Evolutionary conservation across 129 eudicot species (phyloP).

Genomic region (Ambrosia trifida): DNA sequence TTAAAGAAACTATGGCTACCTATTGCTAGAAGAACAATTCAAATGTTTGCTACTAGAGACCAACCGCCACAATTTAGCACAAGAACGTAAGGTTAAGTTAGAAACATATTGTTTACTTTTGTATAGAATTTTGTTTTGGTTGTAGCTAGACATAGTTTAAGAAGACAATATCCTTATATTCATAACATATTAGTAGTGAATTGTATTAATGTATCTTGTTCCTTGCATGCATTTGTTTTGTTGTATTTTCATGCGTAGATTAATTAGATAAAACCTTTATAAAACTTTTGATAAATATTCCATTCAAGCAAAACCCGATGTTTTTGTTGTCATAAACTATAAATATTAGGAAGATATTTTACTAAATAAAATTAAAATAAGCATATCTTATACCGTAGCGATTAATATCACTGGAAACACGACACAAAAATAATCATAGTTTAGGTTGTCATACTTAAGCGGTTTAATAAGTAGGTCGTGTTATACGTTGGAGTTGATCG

Average conservation of each 20-base stretch:
- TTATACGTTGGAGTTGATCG: no score
- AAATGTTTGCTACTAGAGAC: slow-evolving; percentile 82
- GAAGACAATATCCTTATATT: neutral
- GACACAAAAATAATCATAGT: no score
- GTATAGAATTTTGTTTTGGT: neutral
- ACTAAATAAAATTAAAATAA: no score
- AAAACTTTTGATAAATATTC: no score
- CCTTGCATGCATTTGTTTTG: neutral
- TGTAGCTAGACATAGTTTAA: slow-evolving; percentile 13
- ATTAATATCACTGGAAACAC: no score
- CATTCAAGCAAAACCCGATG: no score
- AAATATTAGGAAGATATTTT: no score
- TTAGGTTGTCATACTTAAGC: no score
- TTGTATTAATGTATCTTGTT: neutral
- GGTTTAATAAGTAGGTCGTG: no score
- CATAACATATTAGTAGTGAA: neutral
- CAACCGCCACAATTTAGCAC: slow-evolving; percentile 32
- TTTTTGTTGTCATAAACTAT: no score
- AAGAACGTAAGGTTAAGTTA: slow-evolving; percentile 37
- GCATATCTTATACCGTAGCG: no score
- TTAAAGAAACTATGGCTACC: slow-evolving; percentile 73
- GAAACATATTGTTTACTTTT: slow-evolving; percentile 19
- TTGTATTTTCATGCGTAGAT: neutral
- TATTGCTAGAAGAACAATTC: slow-evolving; percentile 78
- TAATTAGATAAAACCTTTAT: no score